Evolutionary conservation across 768 basidiomycete species (phyloP).

Genomic region (Phylloporus sp.): DNA sequence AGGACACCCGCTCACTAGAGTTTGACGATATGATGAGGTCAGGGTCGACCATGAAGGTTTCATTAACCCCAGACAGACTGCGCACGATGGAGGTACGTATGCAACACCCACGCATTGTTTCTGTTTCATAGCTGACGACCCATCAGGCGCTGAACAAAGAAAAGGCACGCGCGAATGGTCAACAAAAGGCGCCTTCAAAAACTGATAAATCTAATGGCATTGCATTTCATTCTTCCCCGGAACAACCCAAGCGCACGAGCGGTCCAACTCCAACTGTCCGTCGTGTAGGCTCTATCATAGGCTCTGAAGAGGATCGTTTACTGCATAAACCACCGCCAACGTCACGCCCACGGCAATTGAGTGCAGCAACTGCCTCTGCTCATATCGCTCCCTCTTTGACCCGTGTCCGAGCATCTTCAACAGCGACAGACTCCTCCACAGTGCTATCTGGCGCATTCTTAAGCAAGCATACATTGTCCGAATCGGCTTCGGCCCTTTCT

Average conservation of each 20-base stretch:
- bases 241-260: conserved; percentile 21
- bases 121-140: conserved; percentile 7
- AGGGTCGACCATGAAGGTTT: conserved; percentile 90
- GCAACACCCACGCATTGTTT: conserved; percentile 16
- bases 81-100: conserved; percentile 86
- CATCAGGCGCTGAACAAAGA: conserved; percentile 70
- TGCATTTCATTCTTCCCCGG: conserved; percentile 15
- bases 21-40: conserved; percentile 94
- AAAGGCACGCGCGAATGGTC: conserved; percentile 41
- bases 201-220: conserved; percentile 23
- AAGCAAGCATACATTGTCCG: conserved; percentile 30
- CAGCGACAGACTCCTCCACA: conserved; percentile 29
- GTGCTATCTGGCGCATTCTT: conserved; percentile 5
- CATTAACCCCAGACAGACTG: conserved; percentile 89
- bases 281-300: conserved; percentile 59
- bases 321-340: conserved; percentile 33
- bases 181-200: conserved; percentile 20
- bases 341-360: conserved; percentile 44
- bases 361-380: conserved; percentile 41
- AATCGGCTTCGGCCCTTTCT: conserved; percentile 28
- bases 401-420: conserved; percentile 31
- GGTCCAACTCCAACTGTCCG: conserved; percentile 46
- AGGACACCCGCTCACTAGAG: conserved; percentile 61
- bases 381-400: conserved; percentile 23
- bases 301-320: conserved; percentile 50